These are phyloP conservation scores for Thamnidium elegans DNA, from an alignment of 192 early-diverging fungal genomes.

Conservation along the genomic window DNA sequence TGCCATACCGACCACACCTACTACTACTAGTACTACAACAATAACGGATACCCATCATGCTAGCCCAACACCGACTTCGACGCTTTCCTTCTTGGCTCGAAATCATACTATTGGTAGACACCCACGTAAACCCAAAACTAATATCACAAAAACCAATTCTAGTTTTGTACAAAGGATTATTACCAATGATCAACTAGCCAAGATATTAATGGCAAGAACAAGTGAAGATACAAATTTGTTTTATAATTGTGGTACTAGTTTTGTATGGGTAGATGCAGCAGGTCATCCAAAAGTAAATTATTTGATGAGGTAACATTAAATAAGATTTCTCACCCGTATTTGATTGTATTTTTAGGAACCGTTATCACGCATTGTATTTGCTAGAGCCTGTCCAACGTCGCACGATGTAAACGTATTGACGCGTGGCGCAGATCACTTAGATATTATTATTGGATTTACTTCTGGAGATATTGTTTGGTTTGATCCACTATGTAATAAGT, in stretches of 20 bases:
- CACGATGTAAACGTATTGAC: conserved; percentile 84
- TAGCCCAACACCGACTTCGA: conserved; percentile 25
- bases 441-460: conserved; percentile 80
- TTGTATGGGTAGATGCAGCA: conserved; percentile 69
- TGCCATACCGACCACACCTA: neutral
- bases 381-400: conserved; percentile 75
- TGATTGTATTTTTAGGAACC: conserved; percentile 55
- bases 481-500: conserved; percentile 87
- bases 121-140: conserved; percentile 53
- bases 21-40: neutral
- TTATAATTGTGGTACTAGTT: conserved; percentile 67
- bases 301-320: neutral
- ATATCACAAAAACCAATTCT: conserved; percentile 72
- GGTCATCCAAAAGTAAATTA: conserved; percentile 56
- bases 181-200: conserved; percentile 68
- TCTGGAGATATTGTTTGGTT: conserved; percentile 87
- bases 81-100: conserved; percentile 21
- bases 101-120: conserved; percentile 17
- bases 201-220: conserved; percentile 52
- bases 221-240: conserved; percentile 69
- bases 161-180: conserved; percentile 69
- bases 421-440: conserved; percentile 70
- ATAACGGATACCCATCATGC: neutral
- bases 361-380: conserved; percentile 75
- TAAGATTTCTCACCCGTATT: neutral